Evolutionary conservation across 2,329 filamentous ascomycete genomes (phyloP).

Genomic region (Magnaporthiopsis rhizophila): DNA sequence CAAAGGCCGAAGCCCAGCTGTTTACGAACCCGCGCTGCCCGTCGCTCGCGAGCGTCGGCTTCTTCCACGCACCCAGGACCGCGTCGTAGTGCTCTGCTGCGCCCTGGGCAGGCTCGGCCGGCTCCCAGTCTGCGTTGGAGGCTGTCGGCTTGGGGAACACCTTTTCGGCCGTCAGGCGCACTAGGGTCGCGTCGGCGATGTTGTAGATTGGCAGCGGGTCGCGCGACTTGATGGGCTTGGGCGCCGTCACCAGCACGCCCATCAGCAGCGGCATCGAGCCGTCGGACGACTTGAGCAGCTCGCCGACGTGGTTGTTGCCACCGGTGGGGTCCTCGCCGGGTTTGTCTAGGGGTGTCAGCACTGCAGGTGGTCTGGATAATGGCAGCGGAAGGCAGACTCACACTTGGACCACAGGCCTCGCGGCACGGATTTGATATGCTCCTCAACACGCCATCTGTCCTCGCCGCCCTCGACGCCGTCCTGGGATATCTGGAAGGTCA

Average conservation of each 20-base stretch:
- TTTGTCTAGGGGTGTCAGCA: background rate
- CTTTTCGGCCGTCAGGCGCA: background rate
- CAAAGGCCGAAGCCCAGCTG: background rate
- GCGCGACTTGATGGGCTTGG: background rate
- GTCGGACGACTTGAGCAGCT: background rate
- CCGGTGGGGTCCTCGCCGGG: background rate
- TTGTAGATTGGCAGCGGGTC: background rate
- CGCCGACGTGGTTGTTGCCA: constrained; percentile 1
- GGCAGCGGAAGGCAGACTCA: background rate
- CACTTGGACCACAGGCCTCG: constrained; percentile 1
- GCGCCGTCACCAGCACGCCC: constrained; percentile 2
- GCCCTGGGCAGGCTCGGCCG: background rate
- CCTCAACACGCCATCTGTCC: background rate
- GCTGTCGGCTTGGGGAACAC: background rate
- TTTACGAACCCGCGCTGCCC: background rate
- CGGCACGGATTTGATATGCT: background rate
- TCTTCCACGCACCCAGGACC: background rate
- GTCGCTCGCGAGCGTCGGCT: background rate
- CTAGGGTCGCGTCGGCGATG: background rate
- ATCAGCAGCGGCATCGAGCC: constrained; percentile 2
- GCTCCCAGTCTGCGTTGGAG: background rate
- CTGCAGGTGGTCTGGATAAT: no score
- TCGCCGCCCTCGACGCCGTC: background rate
- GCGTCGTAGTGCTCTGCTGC: background rate
- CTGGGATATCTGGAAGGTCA: background rate